These are phyloP conservation scores for Microbotryomycetes sp. DNA, from an alignment of 1,284 basidiomycete genomes.

Conservation along the genomic window DNA sequence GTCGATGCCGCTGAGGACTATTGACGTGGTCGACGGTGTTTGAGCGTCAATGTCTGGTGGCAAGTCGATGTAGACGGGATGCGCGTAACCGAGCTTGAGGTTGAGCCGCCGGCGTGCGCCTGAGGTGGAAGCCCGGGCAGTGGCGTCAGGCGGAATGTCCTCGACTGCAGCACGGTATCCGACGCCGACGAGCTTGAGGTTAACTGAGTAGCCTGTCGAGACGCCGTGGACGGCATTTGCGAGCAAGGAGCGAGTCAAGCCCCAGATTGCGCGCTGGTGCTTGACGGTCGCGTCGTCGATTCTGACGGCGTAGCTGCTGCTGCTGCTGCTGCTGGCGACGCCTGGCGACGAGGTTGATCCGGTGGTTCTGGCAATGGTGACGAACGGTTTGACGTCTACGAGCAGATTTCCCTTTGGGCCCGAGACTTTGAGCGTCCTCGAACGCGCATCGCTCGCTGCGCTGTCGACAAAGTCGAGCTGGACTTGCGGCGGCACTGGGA, in stretches of 20 bases:
- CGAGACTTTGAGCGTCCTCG: conserved; percentile 6
- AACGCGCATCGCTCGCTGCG: neutral
- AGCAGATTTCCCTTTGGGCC: conserved; percentile 29
- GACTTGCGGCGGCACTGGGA: conserved; percentile 61
- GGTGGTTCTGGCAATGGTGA: conserved; percentile 6
- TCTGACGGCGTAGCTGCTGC: neutral
- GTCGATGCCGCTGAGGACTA: conserved; percentile 48
- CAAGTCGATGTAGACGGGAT: conserved; percentile 72
- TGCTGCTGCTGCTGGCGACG: neutral
- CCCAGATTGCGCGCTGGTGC: conserved; percentile 81
- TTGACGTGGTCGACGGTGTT: conserved; percentile 47
- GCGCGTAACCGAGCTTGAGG: conserved; percentile 87
- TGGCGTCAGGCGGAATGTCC: conserved; percentile 54
- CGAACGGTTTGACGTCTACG: conserved; percentile 25
- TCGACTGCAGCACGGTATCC: conserved; percentile 87
- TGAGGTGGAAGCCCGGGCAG: conserved; percentile 25
- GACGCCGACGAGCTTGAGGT: conserved; percentile 85
- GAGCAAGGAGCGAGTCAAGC: conserved; percentile 80
- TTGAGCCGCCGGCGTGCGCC: conserved; percentile 48
- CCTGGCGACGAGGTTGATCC: neutral
- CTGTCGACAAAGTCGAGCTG: conserved; percentile 11
- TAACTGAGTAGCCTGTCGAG: conserved; percentile 73
- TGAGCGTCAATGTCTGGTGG: conserved; percentile 63
- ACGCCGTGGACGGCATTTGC: conserved; percentile 85
- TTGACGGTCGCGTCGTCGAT: conserved; percentile 19